phyloP scores from a whole-genome alignment of 352 stramenopile species.

The Peronospora destructor region DNA sequence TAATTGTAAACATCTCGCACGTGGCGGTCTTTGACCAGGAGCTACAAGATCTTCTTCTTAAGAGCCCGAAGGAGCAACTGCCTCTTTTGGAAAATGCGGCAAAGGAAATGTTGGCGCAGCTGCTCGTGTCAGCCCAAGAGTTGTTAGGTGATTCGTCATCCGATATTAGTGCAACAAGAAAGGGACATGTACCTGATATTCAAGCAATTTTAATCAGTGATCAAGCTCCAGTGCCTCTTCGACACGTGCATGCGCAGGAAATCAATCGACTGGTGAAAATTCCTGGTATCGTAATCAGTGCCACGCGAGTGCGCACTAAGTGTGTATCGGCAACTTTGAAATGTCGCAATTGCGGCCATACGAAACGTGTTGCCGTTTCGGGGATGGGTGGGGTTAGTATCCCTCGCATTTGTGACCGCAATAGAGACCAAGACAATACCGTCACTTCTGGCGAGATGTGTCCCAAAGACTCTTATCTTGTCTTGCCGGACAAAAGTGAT shows the following conservation, averaged over 20 bases:
- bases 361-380: conserved; percentile 54
- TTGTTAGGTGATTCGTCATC: conserved; percentile 16
- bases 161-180: conserved; percentile 1
- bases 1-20: conserved; percentile 82
- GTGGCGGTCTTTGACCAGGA: conserved; percentile 82
- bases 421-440: conserved; percentile 39
- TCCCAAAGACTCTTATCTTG: conserved; percentile 88
- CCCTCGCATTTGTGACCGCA: conserved; percentile 79
- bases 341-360: conserved; percentile 84
- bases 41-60: conserved; percentile 80
- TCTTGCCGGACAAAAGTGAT: conserved; percentile 90
- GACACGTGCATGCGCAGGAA: conserved; percentile 82
- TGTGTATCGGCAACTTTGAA: conserved; percentile 87
- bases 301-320: conserved; percentile 89
- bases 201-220: conserved; percentile 81
- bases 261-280: conserved; percentile 89
- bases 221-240: conserved; percentile 57
- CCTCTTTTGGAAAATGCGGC: conserved; percentile 79
- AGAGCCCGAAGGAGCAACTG: conserved; percentile 79
- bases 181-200: conserved; percentile 51
- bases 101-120: conserved; percentile 66
- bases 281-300: conserved; percentile 96
- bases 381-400: conserved; percentile 74
- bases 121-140: conserved; percentile 40
- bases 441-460: conserved; percentile 38